Base-by-base conservation (phyloP, 352 stramenopile species). In the Blastocystis sp. region DNA sequence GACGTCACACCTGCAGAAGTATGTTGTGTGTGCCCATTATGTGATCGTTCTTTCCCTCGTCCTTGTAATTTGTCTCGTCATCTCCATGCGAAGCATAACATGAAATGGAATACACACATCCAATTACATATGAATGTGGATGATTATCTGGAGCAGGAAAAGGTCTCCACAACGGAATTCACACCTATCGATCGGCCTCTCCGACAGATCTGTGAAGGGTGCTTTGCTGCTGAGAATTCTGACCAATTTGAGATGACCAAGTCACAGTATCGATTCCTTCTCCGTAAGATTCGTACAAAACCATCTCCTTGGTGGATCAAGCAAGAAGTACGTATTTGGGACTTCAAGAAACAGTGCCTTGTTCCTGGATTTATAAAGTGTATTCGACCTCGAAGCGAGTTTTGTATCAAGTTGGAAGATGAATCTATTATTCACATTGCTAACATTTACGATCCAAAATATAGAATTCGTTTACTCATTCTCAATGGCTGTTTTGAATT, bases 31-130 rank as follows among this genome's bases (percentile, higher is more conserved):
- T 85, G 74, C 29, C 74, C 74, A 7, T 49, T 73, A 7, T 85
- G 74, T 46, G 59, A 69, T 46, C 74, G 74, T 27, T n/a, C 54
- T n/a, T 85, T 85, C 1, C 74, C 74, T n/a, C 74, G 74, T 27
- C 74, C 74, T 0, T 85, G 74, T 69, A 85, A 85, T 19, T 39
- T 85, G 54, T 85, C 74, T n/a, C 74, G 74, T 56, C 74, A 85
- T 37, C 29, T 85, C 7, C 74, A 85, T 37, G 74, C 74, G 37
- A 67, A 75, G 29, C 74, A 85, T 37, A 69, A 46, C 37, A 85
- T 85, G 74, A 85, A 85, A 43, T 85, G 74, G 74, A 29, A 52
- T 7, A 85, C 74, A n/a, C 74, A 85, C n/a, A 46, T 85, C 49
- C n/a, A 29, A 29, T 29, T 85, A 7, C 74, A 85, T 37, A 83